Conservation (phyloP, 2,329 filamentous ascomycete species). For the Periconia sp. region DNA sequence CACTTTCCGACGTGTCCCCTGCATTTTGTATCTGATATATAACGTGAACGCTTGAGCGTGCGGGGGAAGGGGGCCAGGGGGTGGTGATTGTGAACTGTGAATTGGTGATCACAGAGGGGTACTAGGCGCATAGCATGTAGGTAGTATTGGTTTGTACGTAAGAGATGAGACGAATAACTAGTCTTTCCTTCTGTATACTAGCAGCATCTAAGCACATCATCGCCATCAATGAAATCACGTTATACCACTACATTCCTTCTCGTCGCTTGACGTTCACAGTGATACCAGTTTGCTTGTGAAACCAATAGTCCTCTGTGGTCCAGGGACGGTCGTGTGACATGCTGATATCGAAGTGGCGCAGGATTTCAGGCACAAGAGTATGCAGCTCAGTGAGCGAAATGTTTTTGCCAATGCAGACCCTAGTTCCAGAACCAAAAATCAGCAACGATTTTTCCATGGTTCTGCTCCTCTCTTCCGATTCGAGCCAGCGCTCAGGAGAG, state of each 20-base stretch:
- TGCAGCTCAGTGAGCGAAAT: constrained; percentile 18
- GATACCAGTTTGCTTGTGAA: constrained; percentile 16
- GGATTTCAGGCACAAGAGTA: constrained; percentile 17
- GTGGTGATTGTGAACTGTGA: no score
- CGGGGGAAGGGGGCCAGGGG: no score
- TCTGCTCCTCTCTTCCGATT: constrained; percentile 9
- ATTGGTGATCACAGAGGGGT: no score
- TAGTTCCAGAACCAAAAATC: constrained; percentile 19
- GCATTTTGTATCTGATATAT: no score
- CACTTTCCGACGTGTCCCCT: no score
- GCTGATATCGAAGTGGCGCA: constrained; percentile 16
- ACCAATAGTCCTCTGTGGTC: constrained; percentile 17
- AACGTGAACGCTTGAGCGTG: no score
- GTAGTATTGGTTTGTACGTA: no score
- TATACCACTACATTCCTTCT: not conserved
- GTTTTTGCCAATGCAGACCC: constrained; percentile 25
- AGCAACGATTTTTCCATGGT: constrained; percentile 23
- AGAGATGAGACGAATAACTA: no score
- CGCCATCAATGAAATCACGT: not conserved
- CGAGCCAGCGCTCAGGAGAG: constrained; percentile 54
- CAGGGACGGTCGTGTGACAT: constrained; percentile 15
- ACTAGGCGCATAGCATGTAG: no score
- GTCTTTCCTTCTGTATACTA: no score
- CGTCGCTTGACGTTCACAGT: constrained; percentile 12
- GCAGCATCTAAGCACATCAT: no score